Base-by-base conservation (phyloP, 108 stramenopile genomes). In the Licmophora abbreviata region DNA sequence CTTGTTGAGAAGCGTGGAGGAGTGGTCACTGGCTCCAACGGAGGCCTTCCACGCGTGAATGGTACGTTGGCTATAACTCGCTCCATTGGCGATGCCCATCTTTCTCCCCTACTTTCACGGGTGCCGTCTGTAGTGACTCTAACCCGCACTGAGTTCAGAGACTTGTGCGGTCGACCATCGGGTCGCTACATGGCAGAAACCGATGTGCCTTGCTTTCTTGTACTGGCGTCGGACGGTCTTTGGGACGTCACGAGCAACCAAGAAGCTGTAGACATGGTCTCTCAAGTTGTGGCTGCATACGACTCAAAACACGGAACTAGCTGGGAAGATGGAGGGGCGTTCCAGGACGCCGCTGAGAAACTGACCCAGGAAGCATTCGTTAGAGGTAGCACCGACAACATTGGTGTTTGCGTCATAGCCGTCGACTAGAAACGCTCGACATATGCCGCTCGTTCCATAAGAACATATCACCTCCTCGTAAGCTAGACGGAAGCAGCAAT, bases 181-280 rank as follows among this genome's bases (percentile, higher is more conserved):
- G n/a, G n/a, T n/a, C 52, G 4, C 22, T 33, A 34, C 23, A 44
- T 41, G 30, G 63, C 28, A 49, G 62, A 34, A 25, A 46, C 48
- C 27, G 48, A 55, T 26, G 30, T 58, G 4, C 78, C 81, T 18
- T 88, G 86, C 58, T 96, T 94, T 54, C 62, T 93, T 29, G 74
- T 96, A 33, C 49, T 96, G 26, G 95, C 92, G 34, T 92, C 90
- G 6, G 95, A 96, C 64, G 95, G 95, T 8, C 81, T 97, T 26
- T 97, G 95, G 95, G 95, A 97, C 58, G 88, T 93, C 20, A 75
- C 95, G 55, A 53, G 38, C 44, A 94, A 92, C 48, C 83, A 88
- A 54, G 95, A 97, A 56, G 92, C 84, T 17, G 74, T 85, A 6
- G 77, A 86, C 34, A 71, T 87, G 48, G 89, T 88, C 1, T 61